Percentiles rank a stretch among this genome's conserved stretches.
Conservation (phyloP, 306 rosid species). For the barrel medic (Medicago truncatula) region DNA sequence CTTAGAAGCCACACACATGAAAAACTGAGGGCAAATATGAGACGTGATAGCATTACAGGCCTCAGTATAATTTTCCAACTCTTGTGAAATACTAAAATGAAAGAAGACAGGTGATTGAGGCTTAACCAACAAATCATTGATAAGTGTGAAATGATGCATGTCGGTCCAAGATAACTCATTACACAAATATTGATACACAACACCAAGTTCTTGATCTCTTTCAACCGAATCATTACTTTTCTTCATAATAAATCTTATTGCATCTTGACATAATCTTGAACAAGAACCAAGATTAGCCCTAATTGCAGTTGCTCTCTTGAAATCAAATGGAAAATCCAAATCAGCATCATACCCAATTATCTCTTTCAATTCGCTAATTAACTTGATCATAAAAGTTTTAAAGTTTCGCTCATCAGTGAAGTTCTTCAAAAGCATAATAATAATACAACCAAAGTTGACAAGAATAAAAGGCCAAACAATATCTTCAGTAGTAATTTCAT, state of each 20-base stretch:
- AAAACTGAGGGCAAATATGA: background rate
- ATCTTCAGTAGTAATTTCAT: background rate
- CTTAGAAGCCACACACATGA: background rate
- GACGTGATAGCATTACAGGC: background rate
- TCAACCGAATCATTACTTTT: too few relatives aligned
- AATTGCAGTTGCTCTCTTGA: background rate
- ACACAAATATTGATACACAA: background rate
- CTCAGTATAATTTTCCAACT: background rate
- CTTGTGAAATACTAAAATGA: background rate
- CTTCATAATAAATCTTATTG: background rate
- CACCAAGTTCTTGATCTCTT: background rate
- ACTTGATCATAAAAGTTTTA: background rate
- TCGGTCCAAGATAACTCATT: background rate
- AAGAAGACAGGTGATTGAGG: background rate
- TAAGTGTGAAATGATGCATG: background rate
- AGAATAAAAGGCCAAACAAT: background rate
- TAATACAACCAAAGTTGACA: background rate
- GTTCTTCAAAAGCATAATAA: background rate
- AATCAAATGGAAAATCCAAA: background rate
- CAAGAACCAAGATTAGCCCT: background rate
- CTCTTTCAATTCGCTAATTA: too few relatives aligned
- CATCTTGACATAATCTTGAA: background rate
- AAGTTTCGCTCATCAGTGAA: background rate
- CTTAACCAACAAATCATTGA: background rate
- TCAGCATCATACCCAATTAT: background rate